phyloP scores from a whole-genome alignment of 257 asterid species.

The Ajuga chamaepitys region DNA sequence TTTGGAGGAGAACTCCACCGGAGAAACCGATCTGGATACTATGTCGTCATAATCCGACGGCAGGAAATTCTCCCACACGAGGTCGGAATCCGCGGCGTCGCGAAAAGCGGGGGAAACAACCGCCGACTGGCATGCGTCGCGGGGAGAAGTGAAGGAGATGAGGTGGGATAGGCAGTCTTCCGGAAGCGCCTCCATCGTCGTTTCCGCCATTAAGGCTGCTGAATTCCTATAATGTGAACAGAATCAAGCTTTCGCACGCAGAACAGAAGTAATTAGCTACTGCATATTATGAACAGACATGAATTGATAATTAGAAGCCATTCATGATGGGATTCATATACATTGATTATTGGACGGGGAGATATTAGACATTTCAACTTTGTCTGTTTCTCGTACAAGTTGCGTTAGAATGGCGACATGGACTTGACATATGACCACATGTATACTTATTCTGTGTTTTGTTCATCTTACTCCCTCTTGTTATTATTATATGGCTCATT shows the following conservation, averaged over 20 bases:
- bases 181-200: slow-evolving; percentile 31
- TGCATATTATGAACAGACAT: no score
- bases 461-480: not conserved
- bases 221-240: no score
- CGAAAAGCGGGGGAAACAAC: slow-evolving; percentile 29
- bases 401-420: slow-evolving; percentile 31
- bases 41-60: slow-evolving; percentile 54
- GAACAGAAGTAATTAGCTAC: no score
- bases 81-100: slow-evolving; percentile 43
- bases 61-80: slow-evolving; percentile 53
- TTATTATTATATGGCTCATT: no score
- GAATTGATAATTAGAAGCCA: no score
- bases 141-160: slow-evolving; percentile 46
- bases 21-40: slow-evolving; percentile 26
- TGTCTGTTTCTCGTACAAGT: no score
- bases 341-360: not conserved
- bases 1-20: slow-evolving; percentile 33
- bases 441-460: not conserved
- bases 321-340: no score
- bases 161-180: slow-evolving; percentile 48
- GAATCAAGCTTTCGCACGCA: no score
- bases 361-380: no score
- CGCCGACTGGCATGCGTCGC: slow-evolving; percentile 41
- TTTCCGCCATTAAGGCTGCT: not conserved
- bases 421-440: slow-evolving; percentile 32